Evolutionary conservation across 306 rosid species (phyloP).

Genomic region (Sicyos baderoa): DNA sequence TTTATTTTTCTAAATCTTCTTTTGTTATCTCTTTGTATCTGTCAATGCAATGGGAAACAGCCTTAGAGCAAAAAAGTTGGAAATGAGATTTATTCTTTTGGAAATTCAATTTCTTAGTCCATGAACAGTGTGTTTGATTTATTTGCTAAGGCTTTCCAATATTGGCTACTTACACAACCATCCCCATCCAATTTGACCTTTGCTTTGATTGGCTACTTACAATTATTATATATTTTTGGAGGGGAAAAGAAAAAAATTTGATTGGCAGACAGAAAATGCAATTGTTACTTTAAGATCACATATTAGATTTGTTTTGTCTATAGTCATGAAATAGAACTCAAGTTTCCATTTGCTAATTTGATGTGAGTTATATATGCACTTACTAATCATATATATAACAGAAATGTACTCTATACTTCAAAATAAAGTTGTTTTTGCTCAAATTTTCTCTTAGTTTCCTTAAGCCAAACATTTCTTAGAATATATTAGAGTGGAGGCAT

Average conservation of each 20-base stretch:
- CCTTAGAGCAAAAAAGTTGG: constrained; percentile 9
- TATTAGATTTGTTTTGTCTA: background rate
- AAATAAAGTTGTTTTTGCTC: no score
- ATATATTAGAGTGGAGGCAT: no score
- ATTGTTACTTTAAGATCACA: background rate
- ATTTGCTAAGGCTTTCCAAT: constrained; percentile 15
- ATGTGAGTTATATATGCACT: no score
- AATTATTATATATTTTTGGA: background rate
- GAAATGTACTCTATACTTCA: no score
- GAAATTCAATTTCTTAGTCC: constrained; percentile 14
- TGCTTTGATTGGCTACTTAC: background rate
- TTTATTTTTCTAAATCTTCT: background rate
- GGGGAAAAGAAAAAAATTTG: background rate
- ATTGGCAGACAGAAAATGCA: background rate
- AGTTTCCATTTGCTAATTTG: background rate
- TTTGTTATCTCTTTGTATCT: constrained; percentile 19
- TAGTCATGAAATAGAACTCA: background rate
- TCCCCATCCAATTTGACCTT: background rate
- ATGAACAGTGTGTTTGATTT: constrained; percentile 15
- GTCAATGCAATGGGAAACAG: constrained; percentile 54
- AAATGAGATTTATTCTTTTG: constrained; percentile 20
- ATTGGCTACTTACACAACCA: constrained; percentile 10
- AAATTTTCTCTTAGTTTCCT: no score
- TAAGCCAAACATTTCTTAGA: no score
- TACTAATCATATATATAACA: no score